Evolutionary conservation across 768 basidiomycete species (phyloP).

Genomic region (Russula sp.): DNA sequence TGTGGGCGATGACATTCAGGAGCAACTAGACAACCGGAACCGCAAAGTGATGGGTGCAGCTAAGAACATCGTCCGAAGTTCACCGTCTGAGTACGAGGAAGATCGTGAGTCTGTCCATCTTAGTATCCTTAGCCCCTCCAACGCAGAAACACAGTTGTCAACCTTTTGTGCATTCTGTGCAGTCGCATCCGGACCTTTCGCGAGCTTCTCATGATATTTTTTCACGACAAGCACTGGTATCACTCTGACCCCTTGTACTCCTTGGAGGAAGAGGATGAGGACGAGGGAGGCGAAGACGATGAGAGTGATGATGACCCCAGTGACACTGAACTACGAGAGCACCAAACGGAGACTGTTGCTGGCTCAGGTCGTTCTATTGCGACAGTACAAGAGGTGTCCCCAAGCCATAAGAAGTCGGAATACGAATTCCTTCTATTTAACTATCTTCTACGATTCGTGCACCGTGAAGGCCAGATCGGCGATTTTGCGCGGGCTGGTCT

Average conservation of each 20-base stretch:
- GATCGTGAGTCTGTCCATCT: constrained; percentile 52
- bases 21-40: constrained; percentile 71
- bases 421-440: constrained; percentile 96
- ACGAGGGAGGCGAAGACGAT: constrained; percentile 27
- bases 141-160: constrained; percentile 55
- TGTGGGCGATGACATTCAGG: constrained; percentile 87
- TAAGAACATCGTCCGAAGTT: constrained; percentile 52
- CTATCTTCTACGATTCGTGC: constrained; percentile 90
- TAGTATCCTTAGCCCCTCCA: constrained; percentile 2
- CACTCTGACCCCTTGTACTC: constrained; percentile 67
- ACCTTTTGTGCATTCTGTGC: constrained; percentile 86
- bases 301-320: constrained; percentile 31
- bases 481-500: constrained; percentile 90
- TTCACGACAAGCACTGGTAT: constrained; percentile 90
- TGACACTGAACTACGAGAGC: constrained; percentile 17
- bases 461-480: constrained; percentile 88
- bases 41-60: constrained; percentile 77
- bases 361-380: neutral
- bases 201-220: constrained; percentile 93
- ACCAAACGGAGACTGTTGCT: neutral
- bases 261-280: constrained; percentile 62
- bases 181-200: constrained; percentile 85
- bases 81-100: constrained; percentile 84
- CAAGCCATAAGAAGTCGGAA: constrained; percentile 58
- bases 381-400: constrained; percentile 26